Base-by-base conservation (phyloP, 2,329 filamentous ascomycete genomes). In the Didymosphaeria variabile region DNA sequence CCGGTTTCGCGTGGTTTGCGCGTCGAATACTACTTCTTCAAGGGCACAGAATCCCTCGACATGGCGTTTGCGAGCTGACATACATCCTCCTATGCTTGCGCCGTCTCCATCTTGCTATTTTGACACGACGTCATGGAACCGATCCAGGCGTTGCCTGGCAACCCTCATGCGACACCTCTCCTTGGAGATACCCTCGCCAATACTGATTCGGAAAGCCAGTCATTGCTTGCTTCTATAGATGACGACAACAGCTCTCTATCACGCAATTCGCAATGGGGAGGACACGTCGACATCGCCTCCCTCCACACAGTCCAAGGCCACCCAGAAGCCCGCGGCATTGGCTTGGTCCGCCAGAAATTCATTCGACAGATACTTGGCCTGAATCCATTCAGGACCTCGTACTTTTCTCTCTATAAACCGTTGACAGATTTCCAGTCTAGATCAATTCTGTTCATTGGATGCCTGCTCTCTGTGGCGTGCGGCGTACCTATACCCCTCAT, bases 401-500 rank as follows among this genome's bases (percentile, higher is more conserved):
- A 85, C 65, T 77, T 84, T 56, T 75, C 80, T 21, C 76, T 85
- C 0, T 85, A 82, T 68, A 74, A 78, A 23, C 77, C 81, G 10
- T 67, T 85, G 62, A 77, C 81, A 36, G 78, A 79, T 47, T 55
- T 69, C n/a, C 67, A 72, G 29, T 82, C 80, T 62, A 72, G 75
- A 64, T 29, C 63, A 1, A 75, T 80, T 12, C 71, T 80, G 2
- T 58, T 67, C 15, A 55, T 69, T 15, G 80, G 75, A 6, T 70
- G 78, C 17, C 8, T 80, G 6, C 71, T 79, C 23, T 83, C 86
- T 44, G 82, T 86, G 42, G 83, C 81, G 13, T 83, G 86, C 17
- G 87, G 87, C 44, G 79, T 87, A 7, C 87, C 87, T 1, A 85
- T 88, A 53, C 87, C 86, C 17, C 77, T 90, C n/a, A 86, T 90